These are phyloP conservation scores for Puccinia horiana DNA, from an alignment of 1,284 basidiomycete genomes.

Conservation along the genomic window DNA sequence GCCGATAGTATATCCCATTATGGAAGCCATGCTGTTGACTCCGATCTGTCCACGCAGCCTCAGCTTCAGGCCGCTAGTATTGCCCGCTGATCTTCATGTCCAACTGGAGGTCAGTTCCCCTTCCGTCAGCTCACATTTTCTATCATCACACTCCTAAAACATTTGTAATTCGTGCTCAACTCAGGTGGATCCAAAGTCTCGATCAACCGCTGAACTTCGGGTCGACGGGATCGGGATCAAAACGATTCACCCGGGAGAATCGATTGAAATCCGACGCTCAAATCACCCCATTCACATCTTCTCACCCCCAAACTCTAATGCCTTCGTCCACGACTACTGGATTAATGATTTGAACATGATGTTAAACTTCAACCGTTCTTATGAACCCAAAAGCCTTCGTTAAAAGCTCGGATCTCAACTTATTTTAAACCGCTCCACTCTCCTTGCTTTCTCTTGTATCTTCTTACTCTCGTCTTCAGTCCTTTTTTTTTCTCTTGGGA, in stretches of 20 bases:
- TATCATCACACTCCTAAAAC: slow-evolving; percentile 46
- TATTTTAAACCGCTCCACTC: background rate
- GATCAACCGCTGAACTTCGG: slow-evolving; percentile 82
- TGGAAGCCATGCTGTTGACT: slow-evolving; percentile 84
- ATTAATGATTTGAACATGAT: slow-evolving; percentile 82
- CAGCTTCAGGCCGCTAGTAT: slow-evolving; percentile 86
- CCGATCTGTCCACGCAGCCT: slow-evolving; percentile 92
- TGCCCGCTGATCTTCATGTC: slow-evolving; percentile 78
- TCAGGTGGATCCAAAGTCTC: slow-evolving; percentile 79
- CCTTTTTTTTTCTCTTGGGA: too few species aligned
- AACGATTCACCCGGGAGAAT: slow-evolving; percentile 77
- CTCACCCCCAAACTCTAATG: slow-evolving; percentile 27
- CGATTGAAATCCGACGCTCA: slow-evolving; percentile 79
- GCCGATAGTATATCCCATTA: slow-evolving; percentile 90
- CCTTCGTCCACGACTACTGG: slow-evolving; percentile 81
- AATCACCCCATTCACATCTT: slow-evolving; percentile 84
- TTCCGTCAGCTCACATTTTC: background rate
- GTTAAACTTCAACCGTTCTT: slow-evolving; percentile 56
- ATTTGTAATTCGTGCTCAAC: slow-evolving; percentile 5
- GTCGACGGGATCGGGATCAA: slow-evolving; percentile 87
- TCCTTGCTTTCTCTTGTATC: background rate
- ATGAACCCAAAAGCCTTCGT: slow-evolving; percentile 26
- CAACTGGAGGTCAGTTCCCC: slow-evolving; percentile 70
- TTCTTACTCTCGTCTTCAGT: too few species aligned
- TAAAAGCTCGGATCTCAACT: background rate